phyloP scores from a whole-genome alignment of 345 rosid genomes.

The Sisymbrium altissimum region DNA sequence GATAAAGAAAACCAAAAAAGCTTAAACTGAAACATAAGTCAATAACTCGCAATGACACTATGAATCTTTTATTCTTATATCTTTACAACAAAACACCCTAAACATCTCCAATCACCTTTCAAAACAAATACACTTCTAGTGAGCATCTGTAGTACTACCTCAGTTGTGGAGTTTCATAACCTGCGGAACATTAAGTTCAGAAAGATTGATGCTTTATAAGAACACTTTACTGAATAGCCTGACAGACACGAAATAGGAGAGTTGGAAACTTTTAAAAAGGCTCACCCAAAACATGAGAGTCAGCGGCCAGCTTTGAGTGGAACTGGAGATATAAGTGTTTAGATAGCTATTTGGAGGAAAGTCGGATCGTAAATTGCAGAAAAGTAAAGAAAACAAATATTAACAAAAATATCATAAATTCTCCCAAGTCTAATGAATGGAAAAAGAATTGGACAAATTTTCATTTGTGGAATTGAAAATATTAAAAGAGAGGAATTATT shows the following conservation, averaged over 20 bases:
- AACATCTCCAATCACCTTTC: neutral
- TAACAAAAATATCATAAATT: no score
- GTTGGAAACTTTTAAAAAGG: neutral
- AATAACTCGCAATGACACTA: neutral
- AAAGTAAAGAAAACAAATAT: no score
- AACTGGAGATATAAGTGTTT: neutral
- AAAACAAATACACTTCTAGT: neutral
- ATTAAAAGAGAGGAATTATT: no score
- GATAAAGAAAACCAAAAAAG: neutral
- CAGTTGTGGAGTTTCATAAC: slow-evolving; percentile 74
- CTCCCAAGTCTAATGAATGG: no score
- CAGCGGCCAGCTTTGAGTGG: slow-evolving; percentile 50
- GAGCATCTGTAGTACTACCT: slow-evolving; percentile 48
- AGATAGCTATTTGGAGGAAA: no score
- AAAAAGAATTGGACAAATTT: no score
- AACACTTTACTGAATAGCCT: neutral
- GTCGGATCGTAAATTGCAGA: no score
- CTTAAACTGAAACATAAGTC: neutral
- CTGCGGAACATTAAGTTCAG: slow-evolving; percentile 36
- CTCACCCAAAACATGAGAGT: slow-evolving; percentile 60
- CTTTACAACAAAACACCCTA: neutral
- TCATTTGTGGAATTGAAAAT: no score
- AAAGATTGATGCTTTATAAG: neutral
- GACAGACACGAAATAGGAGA: neutral
- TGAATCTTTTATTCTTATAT: neutral